Conservation (phyloP, 108 stramenopile species). For the Cyclostephanos tholiformis region DNA sequence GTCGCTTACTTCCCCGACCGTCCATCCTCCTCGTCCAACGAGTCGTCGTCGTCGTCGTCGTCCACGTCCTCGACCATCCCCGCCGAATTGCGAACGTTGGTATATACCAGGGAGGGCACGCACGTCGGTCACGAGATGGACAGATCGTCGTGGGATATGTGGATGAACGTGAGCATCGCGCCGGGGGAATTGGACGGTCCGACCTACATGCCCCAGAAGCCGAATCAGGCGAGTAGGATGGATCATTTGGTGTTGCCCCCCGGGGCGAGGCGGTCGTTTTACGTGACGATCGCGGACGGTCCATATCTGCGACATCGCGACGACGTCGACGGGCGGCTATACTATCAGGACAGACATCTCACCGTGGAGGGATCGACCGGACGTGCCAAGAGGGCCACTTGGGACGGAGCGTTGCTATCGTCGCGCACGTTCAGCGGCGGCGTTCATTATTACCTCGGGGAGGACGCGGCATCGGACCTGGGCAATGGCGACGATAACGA, state of each 20-base stretch:
- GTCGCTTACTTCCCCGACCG: background rate
- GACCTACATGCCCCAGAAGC: background rate
- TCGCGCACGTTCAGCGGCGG: constrained; percentile 24
- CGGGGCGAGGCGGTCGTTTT: background rate
- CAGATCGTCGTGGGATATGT: background rate
- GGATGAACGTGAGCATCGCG: background rate
- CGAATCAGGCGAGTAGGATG: background rate
- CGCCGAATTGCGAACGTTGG: background rate
- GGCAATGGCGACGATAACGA: background rate
- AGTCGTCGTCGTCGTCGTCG: no score
- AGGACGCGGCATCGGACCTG: background rate
- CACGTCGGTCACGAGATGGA: background rate
- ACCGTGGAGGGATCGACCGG: constrained; percentile 6
- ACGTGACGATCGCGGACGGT: background rate
- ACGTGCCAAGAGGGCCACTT: constrained; percentile 18
- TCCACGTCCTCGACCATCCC: no score
- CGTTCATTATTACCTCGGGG: constrained; percentile 5
- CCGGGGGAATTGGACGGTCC: background rate
- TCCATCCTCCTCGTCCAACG: no score
- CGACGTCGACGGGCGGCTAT: background rate
- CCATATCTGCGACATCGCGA: constrained; percentile 7
- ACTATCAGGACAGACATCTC: constrained; percentile 15
- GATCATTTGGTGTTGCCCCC: background rate
- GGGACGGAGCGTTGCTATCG: constrained; percentile 4
- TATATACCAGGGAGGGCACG: background rate